A percentile compares a stretch with the other conserved stretches of the same genome.
Conservation (phyloP, 148 eudicot genomes). For the Beta vulgaris region DNA sequence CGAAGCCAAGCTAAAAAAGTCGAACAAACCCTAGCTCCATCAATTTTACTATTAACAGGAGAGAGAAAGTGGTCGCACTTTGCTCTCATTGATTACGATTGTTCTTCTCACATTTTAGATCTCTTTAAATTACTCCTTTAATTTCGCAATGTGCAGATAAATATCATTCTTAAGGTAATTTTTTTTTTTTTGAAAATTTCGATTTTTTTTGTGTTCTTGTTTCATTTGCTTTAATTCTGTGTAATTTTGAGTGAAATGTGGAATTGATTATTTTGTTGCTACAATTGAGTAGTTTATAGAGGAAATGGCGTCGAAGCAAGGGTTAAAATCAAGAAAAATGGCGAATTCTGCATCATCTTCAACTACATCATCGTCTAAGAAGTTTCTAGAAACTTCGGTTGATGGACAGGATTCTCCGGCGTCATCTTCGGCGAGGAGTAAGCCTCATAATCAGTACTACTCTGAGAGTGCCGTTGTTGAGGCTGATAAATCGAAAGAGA, state of each 20-base stretch:
- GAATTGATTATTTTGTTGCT: not conserved
- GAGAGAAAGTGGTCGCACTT: slow-evolving; percentile 9
- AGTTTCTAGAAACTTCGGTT: slow-evolving; percentile 51
- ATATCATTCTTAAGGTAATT: slow-evolving; percentile 12
- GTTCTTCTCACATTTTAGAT: slow-evolving; percentile 22
- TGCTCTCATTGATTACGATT: slow-evolving; percentile 32
- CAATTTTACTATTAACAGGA: not conserved
- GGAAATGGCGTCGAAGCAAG: slow-evolving; percentile 63
- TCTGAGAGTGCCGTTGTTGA: slow-evolving; percentile 45
- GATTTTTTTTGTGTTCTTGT: not conserved
- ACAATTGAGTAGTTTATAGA: slow-evolving; percentile 1
- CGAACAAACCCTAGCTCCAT: slow-evolving; percentile 19
- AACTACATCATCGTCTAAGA: slow-evolving; percentile 70
- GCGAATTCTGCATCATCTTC: slow-evolving; percentile 65
- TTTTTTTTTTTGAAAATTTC: not conserved
- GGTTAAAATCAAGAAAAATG: slow-evolving; percentile 44
- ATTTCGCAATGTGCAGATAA: slow-evolving; percentile 17
- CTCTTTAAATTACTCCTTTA: slow-evolving; percentile 11
- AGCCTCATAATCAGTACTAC: slow-evolving; percentile 42
- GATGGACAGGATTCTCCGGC: slow-evolving; percentile 65
- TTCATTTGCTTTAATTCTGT: not conserved
- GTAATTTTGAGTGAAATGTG: slow-evolving; percentile 5
- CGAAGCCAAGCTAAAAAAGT: slow-evolving; percentile 50
- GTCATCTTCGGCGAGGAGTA: slow-evolving; percentile 57
- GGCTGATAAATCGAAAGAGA: slow-evolving; percentile 77